Evolutionary conservation across 768 basidiomycete species (phyloP), one percentile per base, ranked within the genome.

Genomic region (Hericium coralloides): DNA sequence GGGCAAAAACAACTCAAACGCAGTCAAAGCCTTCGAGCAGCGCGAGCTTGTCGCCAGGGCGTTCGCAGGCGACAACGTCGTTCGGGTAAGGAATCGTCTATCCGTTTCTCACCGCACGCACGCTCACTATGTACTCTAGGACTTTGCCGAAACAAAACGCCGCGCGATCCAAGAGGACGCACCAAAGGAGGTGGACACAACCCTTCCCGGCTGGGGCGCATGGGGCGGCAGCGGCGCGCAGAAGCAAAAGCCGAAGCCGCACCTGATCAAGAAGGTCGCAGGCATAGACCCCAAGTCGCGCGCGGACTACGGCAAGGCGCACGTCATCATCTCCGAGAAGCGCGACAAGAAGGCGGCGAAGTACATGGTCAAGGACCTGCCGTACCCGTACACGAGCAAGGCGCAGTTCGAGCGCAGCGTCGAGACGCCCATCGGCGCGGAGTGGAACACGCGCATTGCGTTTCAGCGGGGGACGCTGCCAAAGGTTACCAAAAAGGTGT

Each of bases 31-130:
- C 0, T 93, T 98, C 72, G 78, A 89, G 68, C 95, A 98, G 69
- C 79, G 91, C 39, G 93, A 98, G 62, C 76, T 98, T 12, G 94
- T 99, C 12, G 90, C 94, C 1, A 83, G 84, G 55, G 97, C 97
- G 0, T 99, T 99, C 73, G 95, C 95, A 1, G 95, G 93, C 2
- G 97, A 99, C 69, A 92, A 98, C 61, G 95, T 98, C 36, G 84
- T 97, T 6, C 84, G 89, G 72, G 92, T 92, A 64, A 37, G 84
- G 8, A 31, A 8, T 9, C 31, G 5, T 10, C 14, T 52, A 36
- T 4, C 39, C 37, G 7, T 6, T 26, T 8, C 41, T 9, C n/a
- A 39, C 48, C 31, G 14, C 38, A 38, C 55, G n/a, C 56, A 49
- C 54, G 25, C 55, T 52, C 23, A 63, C 41, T 15, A 23, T 41